Evolutionary conservation across 345 rosid genomes (phyloP).

Genomic region (Aegle marmelos): DNA sequence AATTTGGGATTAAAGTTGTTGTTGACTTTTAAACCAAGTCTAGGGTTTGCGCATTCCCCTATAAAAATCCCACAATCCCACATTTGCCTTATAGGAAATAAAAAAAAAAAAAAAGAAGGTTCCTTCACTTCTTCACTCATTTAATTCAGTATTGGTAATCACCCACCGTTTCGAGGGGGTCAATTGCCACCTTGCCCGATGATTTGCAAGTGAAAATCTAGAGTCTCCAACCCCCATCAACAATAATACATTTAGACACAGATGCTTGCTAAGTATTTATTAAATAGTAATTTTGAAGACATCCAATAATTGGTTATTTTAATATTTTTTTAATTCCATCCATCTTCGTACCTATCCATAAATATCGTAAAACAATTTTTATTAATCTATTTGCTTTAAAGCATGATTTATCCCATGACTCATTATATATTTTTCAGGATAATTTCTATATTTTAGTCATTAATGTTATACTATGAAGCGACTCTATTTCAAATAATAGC

Average conservation of each 20-base stretch:
- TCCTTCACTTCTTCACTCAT: neutral
- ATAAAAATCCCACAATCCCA: neutral
- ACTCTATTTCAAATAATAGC: no score
- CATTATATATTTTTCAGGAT: neutral
- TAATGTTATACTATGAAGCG: no score
- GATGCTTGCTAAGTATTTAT: neutral
- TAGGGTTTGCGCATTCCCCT: slow-evolving; percentile 9
- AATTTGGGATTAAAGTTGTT: neutral
- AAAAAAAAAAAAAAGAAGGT: neutral
- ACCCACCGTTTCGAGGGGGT: neutral
- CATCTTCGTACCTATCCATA: neutral
- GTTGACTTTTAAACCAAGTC: neutral
- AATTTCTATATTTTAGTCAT: no score
- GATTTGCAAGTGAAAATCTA: neutral
- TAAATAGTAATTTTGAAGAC: neutral
- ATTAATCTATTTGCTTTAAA: neutral
- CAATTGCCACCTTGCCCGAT: neutral
- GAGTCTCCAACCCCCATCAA: neutral
- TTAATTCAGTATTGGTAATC: neutral
- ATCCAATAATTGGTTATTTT: neutral
- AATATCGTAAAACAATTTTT: neutral
- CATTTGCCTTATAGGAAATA: neutral
- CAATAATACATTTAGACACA: neutral
- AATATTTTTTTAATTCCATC: neutral
- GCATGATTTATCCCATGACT: neutral